phyloP scores from a whole-genome alignment of 345 rosid genomes.

The Heritiera fomes region DNA sequence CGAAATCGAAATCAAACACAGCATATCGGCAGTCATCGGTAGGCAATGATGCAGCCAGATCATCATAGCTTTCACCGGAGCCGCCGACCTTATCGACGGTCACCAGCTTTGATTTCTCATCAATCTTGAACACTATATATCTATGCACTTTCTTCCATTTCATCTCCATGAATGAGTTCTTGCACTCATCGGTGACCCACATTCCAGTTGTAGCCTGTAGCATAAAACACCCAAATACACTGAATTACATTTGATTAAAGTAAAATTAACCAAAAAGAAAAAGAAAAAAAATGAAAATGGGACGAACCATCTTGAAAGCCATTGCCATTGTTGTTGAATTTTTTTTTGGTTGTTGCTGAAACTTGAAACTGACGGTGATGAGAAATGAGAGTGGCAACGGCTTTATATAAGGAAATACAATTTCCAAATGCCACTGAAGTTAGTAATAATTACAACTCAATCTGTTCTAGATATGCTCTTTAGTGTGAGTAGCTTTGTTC shows the following conservation, averaged over 20 bases:
- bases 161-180: constrained; percentile 87
- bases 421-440: constrained; percentile 36
- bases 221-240: neutral
- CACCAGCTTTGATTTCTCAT: constrained; percentile 78
- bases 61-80: constrained; percentile 77
- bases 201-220: constrained; percentile 87
- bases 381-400: constrained; percentile 4
- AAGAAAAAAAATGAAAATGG: neutral
- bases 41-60: constrained; percentile 76
- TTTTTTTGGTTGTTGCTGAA: neutral
- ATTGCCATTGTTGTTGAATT: constrained; percentile 69
- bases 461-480: constrained; percentile 5
- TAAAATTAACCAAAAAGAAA: neutral
- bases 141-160: constrained; percentile 90
- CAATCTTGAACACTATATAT: constrained; percentile 92
- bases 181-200: constrained; percentile 91
- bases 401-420: constrained; percentile 44
- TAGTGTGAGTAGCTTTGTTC: neutral
- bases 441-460: constrained; percentile 34
- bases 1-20: constrained; percentile 90
- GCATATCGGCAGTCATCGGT: constrained; percentile 88
- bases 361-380: constrained; percentile 11
- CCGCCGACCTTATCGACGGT: constrained; percentile 91
- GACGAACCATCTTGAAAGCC: constrained; percentile 95
- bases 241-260: neutral